Evolutionary conservation across 1,139 yeast genomes (phyloP).

Genomic region (Entelexis paramagnoliae): DNA sequence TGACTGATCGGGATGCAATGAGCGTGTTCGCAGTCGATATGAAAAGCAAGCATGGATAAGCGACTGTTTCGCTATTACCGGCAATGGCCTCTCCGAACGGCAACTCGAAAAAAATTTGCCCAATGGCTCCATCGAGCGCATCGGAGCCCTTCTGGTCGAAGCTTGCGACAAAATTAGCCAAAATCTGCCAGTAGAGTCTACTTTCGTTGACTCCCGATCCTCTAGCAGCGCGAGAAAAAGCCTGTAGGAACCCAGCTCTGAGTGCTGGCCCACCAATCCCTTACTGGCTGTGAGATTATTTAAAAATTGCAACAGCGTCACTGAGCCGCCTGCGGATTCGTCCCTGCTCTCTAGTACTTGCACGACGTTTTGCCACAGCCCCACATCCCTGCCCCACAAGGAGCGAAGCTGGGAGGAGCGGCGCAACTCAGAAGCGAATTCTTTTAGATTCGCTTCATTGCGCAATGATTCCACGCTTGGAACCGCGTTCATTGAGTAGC

Average conservation of each 20-base stretch:
- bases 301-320: conserved; percentile 1
- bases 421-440: background rate
- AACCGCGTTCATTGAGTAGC: background rate
- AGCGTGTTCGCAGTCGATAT: background rate
- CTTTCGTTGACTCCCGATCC: background rate
- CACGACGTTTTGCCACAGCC: background rate
- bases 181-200: conserved; percentile 13
- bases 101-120: background rate
- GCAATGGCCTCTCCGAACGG: background rate
- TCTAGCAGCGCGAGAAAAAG: background rate
- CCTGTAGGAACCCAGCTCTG: background rate
- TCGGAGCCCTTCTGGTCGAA: background rate
- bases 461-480: background rate
- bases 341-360: background rate
- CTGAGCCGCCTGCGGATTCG: background rate
- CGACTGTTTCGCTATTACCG: background rate
- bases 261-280: conserved; percentile 8
- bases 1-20: background rate
- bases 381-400: background rate
- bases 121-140: background rate
- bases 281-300: conserved; percentile 18
- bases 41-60: conserved; percentile 1
- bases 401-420: background rate
- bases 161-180: conserved; percentile 11
- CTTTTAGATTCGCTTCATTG: background rate